Evolutionary conservation across 257 asterid species (phyloP).

Genomic region (Oldenlandia corymbosa): DNA sequence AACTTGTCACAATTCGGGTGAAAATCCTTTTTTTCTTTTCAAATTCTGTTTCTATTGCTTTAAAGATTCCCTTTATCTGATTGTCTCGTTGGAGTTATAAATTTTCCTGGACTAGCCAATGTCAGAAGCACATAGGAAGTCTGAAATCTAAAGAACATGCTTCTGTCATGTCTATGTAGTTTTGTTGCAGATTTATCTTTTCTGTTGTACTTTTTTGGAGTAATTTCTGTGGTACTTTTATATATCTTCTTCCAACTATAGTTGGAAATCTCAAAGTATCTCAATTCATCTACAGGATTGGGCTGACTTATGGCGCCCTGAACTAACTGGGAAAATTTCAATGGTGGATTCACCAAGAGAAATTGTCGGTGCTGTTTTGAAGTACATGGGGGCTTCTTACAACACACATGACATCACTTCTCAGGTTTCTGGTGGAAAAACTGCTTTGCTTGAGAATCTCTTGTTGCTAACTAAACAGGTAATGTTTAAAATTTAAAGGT

Average conservation of each 20-base stretch:
- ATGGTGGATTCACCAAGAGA: conserved; percentile 94
- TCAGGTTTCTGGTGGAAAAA: conserved; percentile 72
- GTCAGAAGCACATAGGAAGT: not conserved
- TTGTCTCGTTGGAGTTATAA: not conserved
- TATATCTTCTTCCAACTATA: not conserved
- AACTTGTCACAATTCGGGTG: too few relatives aligned
- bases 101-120: not conserved
- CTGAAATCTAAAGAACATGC: not conserved
- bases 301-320: conserved; percentile 96
- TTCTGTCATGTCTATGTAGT: not conserved
- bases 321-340: conserved; percentile 82
- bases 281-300: conserved; percentile 62
- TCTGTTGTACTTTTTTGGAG: not conserved
- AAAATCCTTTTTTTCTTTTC: not conserved
- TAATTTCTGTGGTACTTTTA: not conserved
- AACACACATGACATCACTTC: conserved; percentile 62
- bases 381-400: conserved; percentile 86
- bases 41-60: not conserved
- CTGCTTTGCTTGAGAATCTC: conserved; percentile 66
- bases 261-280: not conserved
- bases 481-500: conserved; percentile 1
- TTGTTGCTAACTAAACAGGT: conserved; percentile 69
- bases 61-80: not conserved
- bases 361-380: conserved; percentile 80
- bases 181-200: not conserved